Evolutionary conservation across 2,329 filamentous ascomycete species (phyloP).

Genomic region (Colletotrichum tabaci): DNA sequence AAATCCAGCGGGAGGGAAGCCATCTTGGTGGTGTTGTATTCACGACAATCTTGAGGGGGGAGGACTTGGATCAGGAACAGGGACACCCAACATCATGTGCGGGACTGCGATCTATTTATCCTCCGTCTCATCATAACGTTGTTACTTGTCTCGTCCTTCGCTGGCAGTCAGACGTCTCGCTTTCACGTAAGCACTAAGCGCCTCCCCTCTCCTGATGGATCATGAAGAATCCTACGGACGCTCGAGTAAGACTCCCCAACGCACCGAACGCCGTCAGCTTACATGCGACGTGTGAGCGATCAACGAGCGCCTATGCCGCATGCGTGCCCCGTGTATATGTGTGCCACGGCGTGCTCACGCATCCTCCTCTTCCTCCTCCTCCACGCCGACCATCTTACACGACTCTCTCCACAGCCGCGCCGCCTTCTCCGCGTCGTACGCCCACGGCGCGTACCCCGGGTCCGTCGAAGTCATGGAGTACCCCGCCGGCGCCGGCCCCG

Average conservation of each 20-base stretch:
- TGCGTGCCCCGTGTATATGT: no score
- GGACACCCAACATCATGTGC: no score
- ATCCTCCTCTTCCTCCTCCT: background rate
- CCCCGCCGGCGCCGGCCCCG: background rate
- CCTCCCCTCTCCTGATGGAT: no score
- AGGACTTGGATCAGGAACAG: no score
- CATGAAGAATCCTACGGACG: background rate
- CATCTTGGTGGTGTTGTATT: background rate
- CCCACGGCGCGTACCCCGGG: constrained; percentile 44
- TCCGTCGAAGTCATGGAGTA: constrained; percentile 14
- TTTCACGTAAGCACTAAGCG: background rate
- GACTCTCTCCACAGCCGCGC: constrained; percentile 24
- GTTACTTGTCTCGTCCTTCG: no score
- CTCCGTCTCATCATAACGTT: no score
- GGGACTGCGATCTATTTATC: no score
- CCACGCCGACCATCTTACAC: constrained; percentile 12
- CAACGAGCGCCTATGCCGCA: no score
- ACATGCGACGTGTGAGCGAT: no score
- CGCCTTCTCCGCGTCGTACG: constrained; percentile 32
- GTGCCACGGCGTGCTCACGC: background rate
- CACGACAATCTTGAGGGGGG: no score
- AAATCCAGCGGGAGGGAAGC: background rate
- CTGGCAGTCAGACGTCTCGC: no score
- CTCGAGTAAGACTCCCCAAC: background rate
- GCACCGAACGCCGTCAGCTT: no score